Evolutionary conservation across 2,329 filamentous ascomycete species (phyloP).

Genomic region (Penicillium occitanis): DNA sequence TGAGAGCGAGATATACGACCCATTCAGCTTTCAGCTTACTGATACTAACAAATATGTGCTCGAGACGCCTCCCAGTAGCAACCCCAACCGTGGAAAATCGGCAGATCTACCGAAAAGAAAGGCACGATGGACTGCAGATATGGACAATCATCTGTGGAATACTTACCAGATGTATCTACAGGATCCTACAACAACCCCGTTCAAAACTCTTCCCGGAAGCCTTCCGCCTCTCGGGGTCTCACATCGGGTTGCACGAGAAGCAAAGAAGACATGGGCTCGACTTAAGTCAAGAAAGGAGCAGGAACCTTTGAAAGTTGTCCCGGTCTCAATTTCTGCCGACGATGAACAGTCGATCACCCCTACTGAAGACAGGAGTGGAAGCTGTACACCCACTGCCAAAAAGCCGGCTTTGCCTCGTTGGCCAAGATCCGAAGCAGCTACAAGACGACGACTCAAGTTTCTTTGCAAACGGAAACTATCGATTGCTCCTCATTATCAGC

Average conservation of each 20-base stretch:
- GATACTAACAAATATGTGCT: constrained; percentile 37
- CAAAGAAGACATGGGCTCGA: constrained; percentile 60
- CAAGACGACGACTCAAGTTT: constrained; percentile 57
- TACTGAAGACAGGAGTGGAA: constrained; percentile 49
- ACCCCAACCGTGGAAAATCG: constrained; percentile 31
- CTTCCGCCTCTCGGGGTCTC: constrained; percentile 64
- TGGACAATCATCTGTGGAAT: constrained; percentile 67
- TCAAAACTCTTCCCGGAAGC: constrained; percentile 65
- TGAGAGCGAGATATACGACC: constrained; percentile 59
- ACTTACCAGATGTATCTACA: constrained; percentile 66
- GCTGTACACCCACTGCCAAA: constrained; percentile 48
- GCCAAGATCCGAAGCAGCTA: constrained; percentile 59
- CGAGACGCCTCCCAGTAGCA: constrained; percentile 41
- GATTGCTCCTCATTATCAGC: constrained; percentile 64
- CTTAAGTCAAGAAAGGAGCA: constrained; percentile 37
- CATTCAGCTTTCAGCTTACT: constrained; percentile 50
- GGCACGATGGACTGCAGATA: constrained; percentile 58
- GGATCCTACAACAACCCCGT: constrained; percentile 65
- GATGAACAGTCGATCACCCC: constrained; percentile 32
- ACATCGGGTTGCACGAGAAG: constrained; percentile 61
- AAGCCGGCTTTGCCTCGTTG: constrained; percentile 45
- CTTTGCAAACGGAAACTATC: constrained; percentile 62
- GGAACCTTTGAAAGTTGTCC: constrained; percentile 14
- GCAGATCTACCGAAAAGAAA: constrained; percentile 29
- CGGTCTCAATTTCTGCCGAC: not conserved